Evolutionary conservation across 768 basidiomycete species (phyloP), one percentile per base, ranked within the genome.

Genomic region (Boletus reticulatus): DNA sequence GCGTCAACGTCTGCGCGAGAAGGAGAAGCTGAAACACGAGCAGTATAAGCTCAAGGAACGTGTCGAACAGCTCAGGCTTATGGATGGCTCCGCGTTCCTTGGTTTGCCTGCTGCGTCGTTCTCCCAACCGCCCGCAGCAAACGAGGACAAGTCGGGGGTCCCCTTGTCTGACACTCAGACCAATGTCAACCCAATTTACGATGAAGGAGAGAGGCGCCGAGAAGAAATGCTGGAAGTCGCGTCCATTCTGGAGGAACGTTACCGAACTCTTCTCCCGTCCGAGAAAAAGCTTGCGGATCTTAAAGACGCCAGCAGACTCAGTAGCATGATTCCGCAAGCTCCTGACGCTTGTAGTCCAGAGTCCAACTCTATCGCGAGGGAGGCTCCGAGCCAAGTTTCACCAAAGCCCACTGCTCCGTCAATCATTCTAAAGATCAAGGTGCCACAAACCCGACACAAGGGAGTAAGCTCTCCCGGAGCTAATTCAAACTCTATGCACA

Each of bases 21-120:
- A 92, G 72, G 93, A 96, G 72, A 93, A 93, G 67, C 81, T 95
- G 52, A 88, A 89, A 71, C 88, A 93, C 61, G 92, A 94, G 66
- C 91, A 93, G 62, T 93, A 94, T 75, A 92, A 93, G 67, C 83
- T 96, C 65, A 88, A 89, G 70, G 88, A 93, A 65, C 84, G 93
- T 36, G 88, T 94, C 57, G 92, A 94, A 49, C 88, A 94, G 65
- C 78, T 94, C 53, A 81, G 79, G 52, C 78, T 76, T 27, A 88
- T 94, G 84, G 89, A 92, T 56, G 71, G 79, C 46, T 71, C 80
- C 51, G 84, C 87, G 4, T 92, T 92, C 70, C 80, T 90, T 31
- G 65, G 76, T 27, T 73, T 88, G 43, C 80, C 86, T 39, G 79
- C 83, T 6, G 72, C 80, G 17, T 77, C 77, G 36, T 89, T 89